Percentiles rank a stretch among this genome's conserved stretches.
Conservation (phyloP, 768 basidiomycete species). For the Auricularia sp. region DNA sequence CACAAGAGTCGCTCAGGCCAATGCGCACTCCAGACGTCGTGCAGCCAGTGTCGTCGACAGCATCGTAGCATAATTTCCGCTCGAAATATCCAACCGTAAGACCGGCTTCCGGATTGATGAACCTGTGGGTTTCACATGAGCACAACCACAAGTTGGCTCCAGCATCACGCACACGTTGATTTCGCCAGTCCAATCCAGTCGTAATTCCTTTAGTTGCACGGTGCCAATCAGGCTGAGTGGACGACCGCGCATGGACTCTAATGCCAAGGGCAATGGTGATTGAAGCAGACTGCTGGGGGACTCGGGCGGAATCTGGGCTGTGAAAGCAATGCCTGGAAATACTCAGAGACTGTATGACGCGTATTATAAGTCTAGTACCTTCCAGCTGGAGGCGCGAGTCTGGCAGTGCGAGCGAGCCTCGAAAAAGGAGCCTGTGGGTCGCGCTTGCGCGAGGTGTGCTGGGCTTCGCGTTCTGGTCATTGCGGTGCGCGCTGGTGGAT, state of each 20-base stretch:
- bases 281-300: slow-evolving; percentile 4
- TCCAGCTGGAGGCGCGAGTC: slow-evolving; percentile 4
- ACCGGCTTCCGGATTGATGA: slow-evolving; percentile 2
- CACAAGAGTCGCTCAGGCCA: slow-evolving; percentile 1
- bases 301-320: not conserved
- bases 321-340: slow-evolving; percentile 3
- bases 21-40: slow-evolving; percentile 2
- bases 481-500: not conserved
- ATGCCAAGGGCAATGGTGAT: slow-evolving; percentile 4
- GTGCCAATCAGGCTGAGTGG: slow-evolving; percentile 1
- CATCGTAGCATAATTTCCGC: slow-evolving; percentile 3
- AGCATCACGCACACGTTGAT: slow-evolving; percentile 1
- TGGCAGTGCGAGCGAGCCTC: slow-evolving; percentile 5
- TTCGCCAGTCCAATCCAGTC: slow-evolving; percentile 2
- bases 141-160: not conserved
- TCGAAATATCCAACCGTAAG: slow-evolving; percentile 4
- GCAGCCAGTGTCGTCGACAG: not conserved
- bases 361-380: not conserved
- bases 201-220: not conserved
- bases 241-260: slow-evolving; percentile 6
- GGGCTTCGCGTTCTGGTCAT: not conserved
- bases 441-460: not conserved
- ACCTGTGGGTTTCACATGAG: not conserved
- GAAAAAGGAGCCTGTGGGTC: slow-evolving; percentile 2
- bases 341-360: not conserved